A percentile compares a stretch with the other conserved stretches of the same genome.
Evolutionary conservation across 2,329 filamentous ascomycete species (phyloP).

Genomic region (Curvularia sp.): DNA sequence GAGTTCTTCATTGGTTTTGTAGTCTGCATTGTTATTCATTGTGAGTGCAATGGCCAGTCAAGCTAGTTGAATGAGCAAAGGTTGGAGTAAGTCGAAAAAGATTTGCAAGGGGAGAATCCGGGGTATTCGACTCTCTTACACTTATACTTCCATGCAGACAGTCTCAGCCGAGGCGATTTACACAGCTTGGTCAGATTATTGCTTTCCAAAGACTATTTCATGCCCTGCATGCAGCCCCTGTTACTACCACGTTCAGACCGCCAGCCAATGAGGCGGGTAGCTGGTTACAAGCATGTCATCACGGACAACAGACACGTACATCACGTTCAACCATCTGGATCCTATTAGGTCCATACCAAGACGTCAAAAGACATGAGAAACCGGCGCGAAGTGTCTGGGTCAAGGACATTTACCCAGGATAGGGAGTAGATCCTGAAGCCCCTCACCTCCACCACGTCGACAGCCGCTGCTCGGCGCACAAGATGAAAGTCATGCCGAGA

Average conservation of each 20-base stretch:
- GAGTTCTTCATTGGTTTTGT: slow-evolving; percentile 14
- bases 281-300: neutral
- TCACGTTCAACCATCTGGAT: neutral
- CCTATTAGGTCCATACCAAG: slow-evolving; percentile 5
- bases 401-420: neutral
- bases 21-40: slow-evolving; percentile 26
- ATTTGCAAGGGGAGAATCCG: slow-evolving; percentile 4
- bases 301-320: neutral
- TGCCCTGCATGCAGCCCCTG: neutral
- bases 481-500: slow-evolving; percentile 10
- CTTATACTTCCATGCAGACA: neutral
- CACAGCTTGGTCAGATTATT: neutral
- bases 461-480: neutral
- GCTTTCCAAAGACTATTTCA: neutral
- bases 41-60: neutral
- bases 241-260: neutral
- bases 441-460: neutral
- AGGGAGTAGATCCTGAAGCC: slow-evolving; percentile 3
- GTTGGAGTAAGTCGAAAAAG: neutral
- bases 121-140: neutral
- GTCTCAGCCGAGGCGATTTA: neutral
- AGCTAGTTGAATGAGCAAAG: neutral
- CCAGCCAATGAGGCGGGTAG: neutral
- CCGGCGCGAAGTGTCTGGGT: neutral
- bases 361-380: neutral